phyloP scores from a whole-genome alignment of 1,139 yeast genomes.

The Nakaseomyces uthaithaninus region DNA sequence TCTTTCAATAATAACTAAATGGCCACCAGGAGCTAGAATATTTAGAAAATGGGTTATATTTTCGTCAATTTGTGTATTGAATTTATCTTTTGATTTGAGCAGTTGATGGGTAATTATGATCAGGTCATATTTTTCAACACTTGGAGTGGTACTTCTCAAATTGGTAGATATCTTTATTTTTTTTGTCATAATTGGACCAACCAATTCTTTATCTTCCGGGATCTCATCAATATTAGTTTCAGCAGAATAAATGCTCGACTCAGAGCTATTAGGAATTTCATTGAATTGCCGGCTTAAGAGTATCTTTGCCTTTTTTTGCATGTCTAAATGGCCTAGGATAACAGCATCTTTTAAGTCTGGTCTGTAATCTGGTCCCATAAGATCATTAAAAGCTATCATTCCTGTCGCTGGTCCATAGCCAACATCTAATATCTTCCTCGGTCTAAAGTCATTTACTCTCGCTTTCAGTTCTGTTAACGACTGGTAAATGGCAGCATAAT shows the following conservation, averaged over 20 bases:
- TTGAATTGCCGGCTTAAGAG: slow-evolving; percentile 60
- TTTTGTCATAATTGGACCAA: slow-evolving; percentile 56
- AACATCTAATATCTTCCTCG: slow-evolving; percentile 62
- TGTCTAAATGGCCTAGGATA: slow-evolving; percentile 60
- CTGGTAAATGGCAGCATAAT: slow-evolving; percentile 64
- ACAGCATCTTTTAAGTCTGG: slow-evolving; percentile 66
- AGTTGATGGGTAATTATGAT: slow-evolving; percentile 82
- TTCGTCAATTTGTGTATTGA: slow-evolving; percentile 67
- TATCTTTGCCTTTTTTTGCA: slow-evolving; percentile 75
- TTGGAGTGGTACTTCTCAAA: slow-evolving; percentile 43
- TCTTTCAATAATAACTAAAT: slow-evolving; percentile 69
- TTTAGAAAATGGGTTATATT: slow-evolving; percentile 54
- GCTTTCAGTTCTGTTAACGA: slow-evolving; percentile 60
- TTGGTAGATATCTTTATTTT: slow-evolving; percentile 47
- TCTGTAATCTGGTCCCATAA: slow-evolving; percentile 55
- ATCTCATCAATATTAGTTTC: slow-evolving; percentile 20
- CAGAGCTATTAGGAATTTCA: slow-evolving; percentile 36
- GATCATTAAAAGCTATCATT: slow-evolving; percentile 75
- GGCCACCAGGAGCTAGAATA: slow-evolving; percentile 68
- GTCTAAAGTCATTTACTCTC: slow-evolving; percentile 49
- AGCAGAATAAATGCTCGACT: slow-evolving; percentile 18
- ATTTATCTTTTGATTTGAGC: slow-evolving; percentile 48
- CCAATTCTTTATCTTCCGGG: slow-evolving; percentile 30
- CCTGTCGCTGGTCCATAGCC: slow-evolving; percentile 95
- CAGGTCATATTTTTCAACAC: slow-evolving; percentile 53